These are phyloP conservation scores for Aspergillus ochraceus DNA, from an alignment of 2,329 filamentous ascomycete genomes.

Conservation along the genomic window DNA sequence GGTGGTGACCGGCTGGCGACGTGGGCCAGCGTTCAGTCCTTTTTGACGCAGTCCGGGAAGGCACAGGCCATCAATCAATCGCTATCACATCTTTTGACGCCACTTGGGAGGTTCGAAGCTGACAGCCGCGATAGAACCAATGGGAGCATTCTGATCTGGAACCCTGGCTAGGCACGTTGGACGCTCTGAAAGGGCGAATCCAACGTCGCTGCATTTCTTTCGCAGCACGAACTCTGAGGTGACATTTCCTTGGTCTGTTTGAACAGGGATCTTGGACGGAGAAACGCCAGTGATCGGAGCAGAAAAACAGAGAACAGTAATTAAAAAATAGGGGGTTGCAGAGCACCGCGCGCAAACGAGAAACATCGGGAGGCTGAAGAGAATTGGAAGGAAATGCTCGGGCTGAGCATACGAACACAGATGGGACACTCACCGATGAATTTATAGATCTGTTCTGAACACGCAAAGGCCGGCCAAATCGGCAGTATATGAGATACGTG, in stretches of 20 bases:
- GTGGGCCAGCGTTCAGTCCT: conserved; percentile 20
- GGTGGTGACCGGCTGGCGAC: conserved; percentile 14
- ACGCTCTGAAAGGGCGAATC: conserved; percentile 9
- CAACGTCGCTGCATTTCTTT: conserved; percentile 13
- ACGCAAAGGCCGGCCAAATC: not conserved
- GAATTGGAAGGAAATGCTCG: not conserved
- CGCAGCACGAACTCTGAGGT: not conserved
- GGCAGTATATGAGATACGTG: not conserved
- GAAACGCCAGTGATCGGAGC: not conserved
- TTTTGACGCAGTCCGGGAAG: conserved; percentile 31
- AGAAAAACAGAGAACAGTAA: not conserved
- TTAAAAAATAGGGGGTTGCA: not conserved
- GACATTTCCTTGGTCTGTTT: not conserved
- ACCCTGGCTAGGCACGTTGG: conserved; percentile 8
- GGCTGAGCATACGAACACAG: not conserved
- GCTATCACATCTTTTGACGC: conserved; percentile 29
- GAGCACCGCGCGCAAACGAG: not conserved
- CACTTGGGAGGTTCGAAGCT: conserved; percentile 24
- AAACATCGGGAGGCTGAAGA: not conserved
- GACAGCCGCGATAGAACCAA: conserved; percentile 24
- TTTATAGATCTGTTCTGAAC: not conserved
- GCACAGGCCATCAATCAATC: conserved; percentile 26
- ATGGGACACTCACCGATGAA: not conserved
- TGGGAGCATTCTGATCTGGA: conserved; percentile 20
- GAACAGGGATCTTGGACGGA: not conserved